Conservation (phyloP, 2,329 filamentous ascomycete species). For the Ramularia endophylla region DNA sequence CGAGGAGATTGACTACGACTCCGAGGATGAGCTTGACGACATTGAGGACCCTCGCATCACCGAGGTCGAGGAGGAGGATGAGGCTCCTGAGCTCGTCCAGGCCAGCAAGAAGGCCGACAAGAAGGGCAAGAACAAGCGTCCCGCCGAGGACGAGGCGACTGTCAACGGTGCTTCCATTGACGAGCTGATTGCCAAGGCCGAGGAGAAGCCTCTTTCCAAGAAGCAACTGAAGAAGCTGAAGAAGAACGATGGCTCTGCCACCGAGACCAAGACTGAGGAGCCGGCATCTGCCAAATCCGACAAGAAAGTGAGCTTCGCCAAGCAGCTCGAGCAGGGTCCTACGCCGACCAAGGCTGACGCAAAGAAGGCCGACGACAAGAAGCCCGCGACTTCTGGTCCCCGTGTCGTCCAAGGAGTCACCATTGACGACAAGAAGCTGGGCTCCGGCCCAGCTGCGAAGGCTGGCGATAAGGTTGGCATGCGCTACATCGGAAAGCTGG, state of each 20-base stretch:
- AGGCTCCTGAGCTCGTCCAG: slow-evolving; percentile 50
- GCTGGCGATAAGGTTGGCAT: slow-evolving; percentile 85
- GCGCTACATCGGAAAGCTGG: slow-evolving; percentile 93
- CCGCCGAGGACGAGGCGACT: slow-evolving; percentile 60
- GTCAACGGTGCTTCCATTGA: slow-evolving; percentile 63
- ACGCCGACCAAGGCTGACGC: slow-evolving; percentile 58
- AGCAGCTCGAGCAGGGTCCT: slow-evolving; percentile 96
- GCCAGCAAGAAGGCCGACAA: slow-evolving; percentile 59
- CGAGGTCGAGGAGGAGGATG: slow-evolving; percentile 53
- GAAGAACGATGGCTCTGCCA: slow-evolving; percentile 94
- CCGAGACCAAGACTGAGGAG: slow-evolving; percentile 41
- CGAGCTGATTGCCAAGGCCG: slow-evolving; percentile 72
- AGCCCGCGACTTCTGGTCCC: slow-evolving; percentile 56
- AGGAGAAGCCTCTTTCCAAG: slow-evolving; percentile 76
- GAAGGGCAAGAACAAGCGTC: slow-evolving; percentile 89
- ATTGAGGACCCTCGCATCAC: slow-evolving; percentile 21
- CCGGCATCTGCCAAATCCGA: slow-evolving; percentile 53
- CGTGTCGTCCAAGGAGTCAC: slow-evolving; percentile 84
- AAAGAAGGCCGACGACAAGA: slow-evolving; percentile 38
- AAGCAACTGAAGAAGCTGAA: slow-evolving; percentile 98
- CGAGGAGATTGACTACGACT: slow-evolving; percentile 55
- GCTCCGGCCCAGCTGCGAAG: slow-evolving; percentile 79
- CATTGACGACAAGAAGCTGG: slow-evolving; percentile 91
- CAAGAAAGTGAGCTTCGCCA: slow-evolving; percentile 99
- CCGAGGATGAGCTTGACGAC: slow-evolving; percentile 26